Conservation (phyloP, 2,329 filamentous ascomycete genomes). For the Phyllachora maydis region DNA sequence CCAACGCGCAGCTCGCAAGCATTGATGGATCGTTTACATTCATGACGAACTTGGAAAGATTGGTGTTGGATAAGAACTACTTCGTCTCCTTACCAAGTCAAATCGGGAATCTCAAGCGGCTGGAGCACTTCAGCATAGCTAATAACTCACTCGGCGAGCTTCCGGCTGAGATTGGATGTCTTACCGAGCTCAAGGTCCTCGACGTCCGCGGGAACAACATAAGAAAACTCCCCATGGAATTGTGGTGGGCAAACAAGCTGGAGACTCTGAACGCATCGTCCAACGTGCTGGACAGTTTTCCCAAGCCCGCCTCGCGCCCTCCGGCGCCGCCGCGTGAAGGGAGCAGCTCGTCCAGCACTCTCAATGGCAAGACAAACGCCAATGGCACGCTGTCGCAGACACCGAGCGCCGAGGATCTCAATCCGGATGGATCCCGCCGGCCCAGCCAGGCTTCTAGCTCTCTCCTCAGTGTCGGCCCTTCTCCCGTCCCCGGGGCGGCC, state of each 20-base stretch:
- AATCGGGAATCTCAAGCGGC: constrained; percentile 60
- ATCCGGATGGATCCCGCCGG: constrained; percentile 36
- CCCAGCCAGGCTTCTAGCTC: constrained; percentile 72
- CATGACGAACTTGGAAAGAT: constrained; percentile 67
- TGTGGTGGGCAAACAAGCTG: constrained; percentile 88
- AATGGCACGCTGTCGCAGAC: constrained; percentile 27
- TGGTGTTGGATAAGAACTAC: constrained; percentile 87
- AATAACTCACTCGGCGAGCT: constrained; percentile 75
- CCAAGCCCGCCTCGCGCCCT: constrained; percentile 58
- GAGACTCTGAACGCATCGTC: constrained; percentile 91
- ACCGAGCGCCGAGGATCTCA: constrained; percentile 60
- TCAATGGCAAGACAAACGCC: constrained; percentile 12
- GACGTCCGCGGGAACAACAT: constrained; percentile 91
- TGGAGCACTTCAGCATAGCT: constrained; percentile 87
- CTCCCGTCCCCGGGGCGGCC: constrained; percentile 35
- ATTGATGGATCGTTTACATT: constrained; percentile 80
- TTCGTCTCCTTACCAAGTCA: constrained; percentile 77
- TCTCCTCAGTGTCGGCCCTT: constrained; percentile 54
- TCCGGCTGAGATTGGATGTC: constrained; percentile 70
- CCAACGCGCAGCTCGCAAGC: constrained; percentile 75
- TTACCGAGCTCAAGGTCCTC: constrained; percentile 65
- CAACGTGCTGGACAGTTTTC: constrained; percentile 79
- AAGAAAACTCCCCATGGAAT: constrained; percentile 66
- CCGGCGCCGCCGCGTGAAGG: constrained; percentile 37
- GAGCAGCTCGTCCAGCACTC: constrained; percentile 19